Conservation (phyloP, 208 protist species). For the Trypanosoma lewisi region DNA sequence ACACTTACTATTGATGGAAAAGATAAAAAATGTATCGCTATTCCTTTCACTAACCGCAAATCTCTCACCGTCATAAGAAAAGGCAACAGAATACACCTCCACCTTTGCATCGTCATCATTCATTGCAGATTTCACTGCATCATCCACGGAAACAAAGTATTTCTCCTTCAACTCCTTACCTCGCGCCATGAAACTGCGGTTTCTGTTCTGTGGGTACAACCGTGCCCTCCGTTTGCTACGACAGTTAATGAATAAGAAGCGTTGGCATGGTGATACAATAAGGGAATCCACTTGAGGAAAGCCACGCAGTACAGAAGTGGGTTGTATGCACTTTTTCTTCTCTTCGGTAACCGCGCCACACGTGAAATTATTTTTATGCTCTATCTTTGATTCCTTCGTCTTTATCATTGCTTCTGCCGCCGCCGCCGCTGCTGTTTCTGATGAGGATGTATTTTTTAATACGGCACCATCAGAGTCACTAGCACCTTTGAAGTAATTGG, state of each 20-base stretch:
- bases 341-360: background rate
- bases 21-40: conserved; percentile 63
- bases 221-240: conserved; percentile 58
- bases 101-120: conserved; percentile 38
- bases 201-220: conserved; percentile 51
- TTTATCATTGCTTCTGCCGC: background rate
- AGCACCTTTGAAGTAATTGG: too few relatives aligned
- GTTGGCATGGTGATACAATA: conserved; percentile 54
- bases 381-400: background rate
- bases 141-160: conserved; percentile 40
- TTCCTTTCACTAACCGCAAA: conserved; percentile 63
- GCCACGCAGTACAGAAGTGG: conserved; percentile 53
- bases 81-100: conserved; percentile 56
- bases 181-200: conserved; percentile 37
- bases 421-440: too few relatives aligned
- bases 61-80: conserved; percentile 46
- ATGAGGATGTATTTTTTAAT: too few relatives aligned
- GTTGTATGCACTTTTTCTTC: conserved; percentile 4
- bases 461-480: too few relatives aligned
- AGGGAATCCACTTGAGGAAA: conserved; percentile 62
- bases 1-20: conserved; percentile 38
- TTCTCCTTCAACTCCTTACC: conserved; percentile 65
- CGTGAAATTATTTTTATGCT: background rate
- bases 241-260: conserved; percentile 61
- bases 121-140: conserved; percentile 32